These are phyloP conservation scores for Leccinellum rugosiceps DNA, from an alignment of 768 basidiomycete species.

Conservation along the genomic window DNA sequence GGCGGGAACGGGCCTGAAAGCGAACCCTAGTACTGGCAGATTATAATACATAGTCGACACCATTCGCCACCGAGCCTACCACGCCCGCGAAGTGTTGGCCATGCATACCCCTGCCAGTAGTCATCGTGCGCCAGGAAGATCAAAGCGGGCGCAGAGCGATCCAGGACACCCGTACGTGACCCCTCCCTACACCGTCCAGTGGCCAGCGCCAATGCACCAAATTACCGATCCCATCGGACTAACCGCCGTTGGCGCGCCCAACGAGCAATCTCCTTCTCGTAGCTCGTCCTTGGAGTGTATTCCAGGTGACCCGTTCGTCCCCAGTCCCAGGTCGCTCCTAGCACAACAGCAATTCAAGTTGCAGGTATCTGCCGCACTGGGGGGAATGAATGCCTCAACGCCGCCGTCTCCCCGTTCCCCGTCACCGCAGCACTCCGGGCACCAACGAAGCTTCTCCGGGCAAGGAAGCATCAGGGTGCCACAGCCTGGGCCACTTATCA, in stretches of 20 bases:
- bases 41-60: background rate
- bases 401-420: constrained; percentile 16
- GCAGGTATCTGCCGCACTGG: constrained; percentile 1
- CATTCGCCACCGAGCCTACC: background rate
- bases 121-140: constrained; percentile 8
- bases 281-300: constrained; percentile 21
- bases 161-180: constrained; percentile 19
- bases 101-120: constrained; percentile 15
- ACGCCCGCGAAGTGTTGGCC: background rate
- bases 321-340: constrained; percentile 8
- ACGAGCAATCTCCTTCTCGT: constrained; percentile 16
- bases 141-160: constrained; percentile 21
- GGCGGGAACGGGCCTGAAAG: background rate
- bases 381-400: constrained; percentile 6
- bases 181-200: constrained; percentile 23
- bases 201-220: constrained; percentile 27
- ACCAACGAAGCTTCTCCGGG: constrained; percentile 16
- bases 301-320: constrained; percentile 10
- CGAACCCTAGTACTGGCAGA: too few relatives aligned
- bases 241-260: background rate
- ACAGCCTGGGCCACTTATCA: constrained; percentile 15
- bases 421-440: constrained; percentile 15
- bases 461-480: constrained; percentile 17
- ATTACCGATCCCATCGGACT: constrained; percentile 14
- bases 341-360: constrained; percentile 7